A percentile compares a stretch with the other conserved stretches of the same genome.
These are phyloP conservation scores for Globisporangium nodosum DNA, from an alignment of 352 stramenopile genomes.

Conservation along the genomic window DNA sequence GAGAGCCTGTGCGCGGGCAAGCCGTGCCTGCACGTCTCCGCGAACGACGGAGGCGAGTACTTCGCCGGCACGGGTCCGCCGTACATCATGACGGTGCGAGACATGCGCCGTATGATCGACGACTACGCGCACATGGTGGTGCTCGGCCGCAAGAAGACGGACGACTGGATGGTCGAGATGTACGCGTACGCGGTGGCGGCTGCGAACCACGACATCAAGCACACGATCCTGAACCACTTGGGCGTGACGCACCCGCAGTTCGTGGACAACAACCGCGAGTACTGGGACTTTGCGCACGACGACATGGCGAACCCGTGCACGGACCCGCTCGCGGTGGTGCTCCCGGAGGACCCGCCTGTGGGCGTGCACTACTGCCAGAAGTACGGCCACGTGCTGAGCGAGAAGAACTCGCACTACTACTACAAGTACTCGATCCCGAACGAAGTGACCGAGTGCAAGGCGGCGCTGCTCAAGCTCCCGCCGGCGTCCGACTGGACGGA, in stretches of 20 bases:
- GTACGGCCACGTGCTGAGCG: slow-evolving; percentile 36
- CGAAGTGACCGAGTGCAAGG: slow-evolving; percentile 35
- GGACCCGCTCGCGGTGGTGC: slow-evolving; percentile 8
- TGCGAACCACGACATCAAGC: slow-evolving; percentile 25
- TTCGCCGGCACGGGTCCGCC: slow-evolving; percentile 20
- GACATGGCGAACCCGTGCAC: slow-evolving; percentile 17
- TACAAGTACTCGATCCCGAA: slow-evolving; percentile 57
- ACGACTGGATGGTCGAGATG: slow-evolving; percentile 29
- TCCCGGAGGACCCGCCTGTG: slow-evolving; percentile 17
- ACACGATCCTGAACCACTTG: slow-evolving; percentile 22
- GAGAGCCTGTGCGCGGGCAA: slow-evolving; percentile 10
- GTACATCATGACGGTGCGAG: slow-evolving; percentile 33
- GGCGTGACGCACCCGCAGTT: slow-evolving; percentile 19
- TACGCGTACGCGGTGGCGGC: slow-evolving; percentile 21
- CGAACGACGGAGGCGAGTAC: slow-evolving; percentile 18
- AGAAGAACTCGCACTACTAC: slow-evolving; percentile 39
- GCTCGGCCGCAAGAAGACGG: slow-evolving; percentile 13
- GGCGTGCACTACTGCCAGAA: slow-evolving; percentile 31
- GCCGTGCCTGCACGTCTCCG: slow-evolving; percentile 10
- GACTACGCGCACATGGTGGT: slow-evolving; percentile 24
- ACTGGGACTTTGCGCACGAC: slow-evolving; percentile 18
- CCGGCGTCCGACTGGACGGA: slow-evolving; percentile 31
- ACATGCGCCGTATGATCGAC: slow-evolving; percentile 18
- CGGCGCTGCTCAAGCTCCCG: slow-evolving; percentile 33
- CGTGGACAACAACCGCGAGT: slow-evolving; percentile 5